These are phyloP conservation scores for Jaltomata sinuosa DNA, from an alignment of 257 asterid genomes.

Conservation along the genomic window DNA sequence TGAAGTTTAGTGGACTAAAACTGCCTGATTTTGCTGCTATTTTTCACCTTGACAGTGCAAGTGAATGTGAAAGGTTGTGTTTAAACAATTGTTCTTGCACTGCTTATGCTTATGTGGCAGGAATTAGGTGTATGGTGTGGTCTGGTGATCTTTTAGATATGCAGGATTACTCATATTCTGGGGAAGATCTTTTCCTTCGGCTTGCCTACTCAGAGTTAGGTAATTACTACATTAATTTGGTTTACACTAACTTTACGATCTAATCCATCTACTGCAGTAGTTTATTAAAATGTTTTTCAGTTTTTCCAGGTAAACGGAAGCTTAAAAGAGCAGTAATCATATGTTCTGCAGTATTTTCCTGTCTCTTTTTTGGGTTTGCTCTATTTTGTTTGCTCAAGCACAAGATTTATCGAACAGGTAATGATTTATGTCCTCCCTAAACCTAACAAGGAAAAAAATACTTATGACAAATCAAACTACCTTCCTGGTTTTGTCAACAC, in stretches of 20 bases:
- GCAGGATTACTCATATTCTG: conserved; percentile 3
- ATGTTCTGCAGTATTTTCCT: background rate
- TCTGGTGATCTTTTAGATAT: conserved; percentile 13
- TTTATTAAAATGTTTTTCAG: background rate
- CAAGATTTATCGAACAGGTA: conserved; percentile 1
- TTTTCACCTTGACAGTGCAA: background rate
- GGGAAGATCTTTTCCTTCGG: conserved; percentile 19
- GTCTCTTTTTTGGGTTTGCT: background rate
- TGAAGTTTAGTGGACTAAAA: conserved; percentile 12
- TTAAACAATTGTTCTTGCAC: conserved; percentile 25
- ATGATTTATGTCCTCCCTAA: background rate
- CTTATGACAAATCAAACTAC: background rate
- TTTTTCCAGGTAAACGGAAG: conserved; percentile 5
- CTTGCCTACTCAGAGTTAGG: conserved; percentile 14
- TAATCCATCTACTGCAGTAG: background rate
- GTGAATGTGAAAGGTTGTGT: conserved; percentile 9
- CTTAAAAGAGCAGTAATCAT: background rate
- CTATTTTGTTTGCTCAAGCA: background rate
- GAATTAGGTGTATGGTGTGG: conserved; percentile 29
- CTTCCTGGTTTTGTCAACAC: background rate
- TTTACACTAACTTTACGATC: background rate
- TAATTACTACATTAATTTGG: background rate
- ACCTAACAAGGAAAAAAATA: background rate
- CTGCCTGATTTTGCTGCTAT: conserved; percentile 17
- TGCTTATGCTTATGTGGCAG: conserved; percentile 21